Evolutionary conservation across 2,329 filamentous ascomycete species (phyloP).

Genomic region (Calonectria ilicicola): DNA sequence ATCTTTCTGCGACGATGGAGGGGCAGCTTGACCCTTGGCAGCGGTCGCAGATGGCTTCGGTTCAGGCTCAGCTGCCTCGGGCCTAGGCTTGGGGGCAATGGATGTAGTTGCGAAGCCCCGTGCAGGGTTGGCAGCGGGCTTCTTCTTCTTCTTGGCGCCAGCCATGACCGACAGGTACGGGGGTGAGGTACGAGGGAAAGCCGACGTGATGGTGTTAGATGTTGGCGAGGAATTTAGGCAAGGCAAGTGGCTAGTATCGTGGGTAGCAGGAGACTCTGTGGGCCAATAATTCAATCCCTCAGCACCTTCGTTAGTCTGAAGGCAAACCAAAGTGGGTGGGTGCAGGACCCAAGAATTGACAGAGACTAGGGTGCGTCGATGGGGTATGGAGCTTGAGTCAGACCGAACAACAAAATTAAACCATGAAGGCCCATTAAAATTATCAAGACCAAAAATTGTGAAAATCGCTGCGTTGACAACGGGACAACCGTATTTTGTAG

Average conservation of each 20-base stretch:
- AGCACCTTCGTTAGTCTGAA: background rate
- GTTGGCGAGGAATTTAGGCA: constrained; percentile 15
- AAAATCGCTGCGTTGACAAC: too few species aligned
- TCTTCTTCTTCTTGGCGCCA: constrained; percentile 87
- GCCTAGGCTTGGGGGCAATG: constrained; percentile 83
- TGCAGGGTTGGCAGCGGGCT: constrained; percentile 86
- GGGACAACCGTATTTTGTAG: too few species aligned
- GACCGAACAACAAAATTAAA: background rate
- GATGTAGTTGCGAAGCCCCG: constrained; percentile 96
- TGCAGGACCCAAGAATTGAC: constrained; percentile 23
- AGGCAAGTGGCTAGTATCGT: constrained; percentile 7
- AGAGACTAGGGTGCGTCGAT: background rate
- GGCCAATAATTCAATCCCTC: constrained; percentile 12
- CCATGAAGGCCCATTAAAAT: background rate
- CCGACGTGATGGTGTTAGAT: constrained; percentile 11
- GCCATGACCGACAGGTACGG: constrained; percentile 66
- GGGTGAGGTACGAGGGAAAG: background rate
- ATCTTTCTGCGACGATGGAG: constrained; percentile 45
- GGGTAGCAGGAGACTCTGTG: constrained; percentile 17
- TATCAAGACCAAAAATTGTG: too few species aligned
- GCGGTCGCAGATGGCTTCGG: constrained; percentile 34
- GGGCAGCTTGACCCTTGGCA: constrained; percentile 43
- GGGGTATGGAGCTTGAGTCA: background rate
- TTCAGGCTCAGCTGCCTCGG: constrained; percentile 64
- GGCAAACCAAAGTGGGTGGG: constrained; percentile 18